Evolutionary conservation across 352 stramenopile species (phyloP).

Genomic region (Pythium myriotylum): DNA sequence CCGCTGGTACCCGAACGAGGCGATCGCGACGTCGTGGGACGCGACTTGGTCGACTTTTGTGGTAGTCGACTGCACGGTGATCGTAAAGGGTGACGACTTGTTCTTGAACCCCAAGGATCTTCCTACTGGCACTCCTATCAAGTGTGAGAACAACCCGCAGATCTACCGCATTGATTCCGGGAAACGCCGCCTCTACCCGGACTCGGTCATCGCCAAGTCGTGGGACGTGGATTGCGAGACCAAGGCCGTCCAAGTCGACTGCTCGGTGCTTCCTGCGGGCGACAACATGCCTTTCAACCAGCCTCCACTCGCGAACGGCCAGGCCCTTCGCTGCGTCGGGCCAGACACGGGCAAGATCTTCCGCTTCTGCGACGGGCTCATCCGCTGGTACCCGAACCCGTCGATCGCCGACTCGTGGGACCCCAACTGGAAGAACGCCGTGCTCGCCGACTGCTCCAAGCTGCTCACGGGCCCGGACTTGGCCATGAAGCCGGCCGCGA

Average conservation of each 20-base stretch:
- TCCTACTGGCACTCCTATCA: background rate
- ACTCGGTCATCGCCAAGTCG: slow-evolving; percentile 7
- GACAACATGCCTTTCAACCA: slow-evolving; percentile 25
- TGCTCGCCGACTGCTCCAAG: slow-evolving; percentile 13
- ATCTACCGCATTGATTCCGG: background rate
- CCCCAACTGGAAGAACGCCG: slow-evolving; percentile 3
- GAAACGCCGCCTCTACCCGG: slow-evolving; percentile 1
- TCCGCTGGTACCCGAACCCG: slow-evolving; percentile 20
- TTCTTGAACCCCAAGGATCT: background rate
- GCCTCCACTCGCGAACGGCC: slow-evolving; percentile 16
- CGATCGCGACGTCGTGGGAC: slow-evolving; percentile 33
- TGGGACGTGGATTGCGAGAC: slow-evolving; percentile 10
- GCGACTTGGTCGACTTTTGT: slow-evolving; percentile 12
- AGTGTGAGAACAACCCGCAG: slow-evolving; percentile 1
- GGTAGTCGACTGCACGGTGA: slow-evolving; percentile 25
- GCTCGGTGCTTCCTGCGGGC: slow-evolving; percentile 6
- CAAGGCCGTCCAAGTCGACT: slow-evolving; percentile 15
- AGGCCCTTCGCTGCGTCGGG: slow-evolving; percentile 19
- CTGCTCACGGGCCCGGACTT: slow-evolving; percentile 6
- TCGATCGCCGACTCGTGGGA: slow-evolving; percentile 32
- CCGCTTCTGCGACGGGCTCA: slow-evolving; percentile 10
- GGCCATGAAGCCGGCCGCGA: background rate
- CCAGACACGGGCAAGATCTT: slow-evolving; percentile 3
- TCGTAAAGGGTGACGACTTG: slow-evolving; percentile 21
- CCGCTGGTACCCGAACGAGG: slow-evolving; percentile 26